Evolutionary conservation across 1,284 basidiomycete species (phyloP), one percentile per base, ranked within the genome.

Genomic region (Macrocystidia cucumis): DNA sequence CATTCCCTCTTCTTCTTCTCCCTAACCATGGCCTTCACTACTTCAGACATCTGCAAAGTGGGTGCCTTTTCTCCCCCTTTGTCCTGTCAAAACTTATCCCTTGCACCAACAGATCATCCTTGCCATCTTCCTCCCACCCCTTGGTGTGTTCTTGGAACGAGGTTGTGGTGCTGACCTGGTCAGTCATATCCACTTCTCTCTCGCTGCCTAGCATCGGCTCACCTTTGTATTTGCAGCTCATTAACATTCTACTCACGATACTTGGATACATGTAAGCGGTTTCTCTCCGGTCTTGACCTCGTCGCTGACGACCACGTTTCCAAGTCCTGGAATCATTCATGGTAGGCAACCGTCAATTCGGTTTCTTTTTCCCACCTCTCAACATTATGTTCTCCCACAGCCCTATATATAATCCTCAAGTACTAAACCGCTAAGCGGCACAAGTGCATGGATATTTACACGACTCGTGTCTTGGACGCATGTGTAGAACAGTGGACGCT

Each of bases 61-160:
- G 11, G 58, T 55, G 28, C 18, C 5, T 29, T 9, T 26, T 28
- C 21, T 31, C 34, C 9, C 28, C 30, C 16, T 28, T 22, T 37
- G n/a, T n/a, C n/a, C n/a, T n/a, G n/a, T n/a, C n/a, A n/a, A n/a
- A n/a, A n/a, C 40, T 40, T 41, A 9, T 40, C 24, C 26, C 18
- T 17, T 16, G 26, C 23, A 13, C 24, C 17, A 33, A 23, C 32
- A 67, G 60, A 63, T 67, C 50, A 69, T 84, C 42, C 50, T 78
- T 41, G 85, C 85, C 41, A 67, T 89, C 59, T 49, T 89, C 54
- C 46, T 89, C 13, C 87, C 86, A 4, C 86, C 87, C 37, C 50
- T 90, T 1, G 85, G 78, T 38, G 87, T 90, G 8, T 85, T 87
- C 60, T 58, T 90, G 11, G 85, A 89, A 58, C 68, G 78, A 40